Evolutionary conservation across 2,329 filamentous ascomycete species (phyloP), one percentile per base, ranked within the genome.

Genomic region (Teratosphaeria gauchensis): DNA sequence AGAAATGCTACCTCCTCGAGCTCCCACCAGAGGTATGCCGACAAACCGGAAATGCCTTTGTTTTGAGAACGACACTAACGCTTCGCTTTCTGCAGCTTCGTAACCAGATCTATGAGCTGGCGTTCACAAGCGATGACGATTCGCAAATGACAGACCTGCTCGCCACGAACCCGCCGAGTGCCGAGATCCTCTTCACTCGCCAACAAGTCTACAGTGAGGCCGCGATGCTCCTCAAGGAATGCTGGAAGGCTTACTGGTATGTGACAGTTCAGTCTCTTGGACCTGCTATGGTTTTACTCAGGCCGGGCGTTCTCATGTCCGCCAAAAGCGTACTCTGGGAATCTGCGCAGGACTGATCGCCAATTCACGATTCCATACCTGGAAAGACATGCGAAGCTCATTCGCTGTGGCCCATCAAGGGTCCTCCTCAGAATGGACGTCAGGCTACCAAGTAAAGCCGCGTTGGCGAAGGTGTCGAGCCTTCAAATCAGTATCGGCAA

Each of bases 111-210:
- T 54, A 54, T 16, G 4, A 30, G 21, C 52, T 30, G 11, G 24
- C 19, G n/a, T 31, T 54, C 52, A 30, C 30, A 12, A n/a, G 16
- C 21, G 71, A 35, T 14, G 33, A 35, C 33, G 33, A 35, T 7
- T 6, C 33, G 14, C 33, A 35, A 9, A 6, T 2, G 14, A 42
- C 35, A 14, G 35, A 42, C 11, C 9, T 42, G 35, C 35, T 42
- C 35, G 35, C 35, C 12, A 16, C n/a, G 7, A 42, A 16, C 11
- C 35, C 35, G 35, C 35, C 35, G 4, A 38, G 4, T 12, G 8
- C 35, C 9, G 35, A 12, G 7, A 12, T 38, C 35, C 35, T 38
- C 35, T 12, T 11, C 4, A 38, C 35, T 5, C 14, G 35, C 35
- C 12, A 16, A 4, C 12, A 12, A 12, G 14, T 12, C 6, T 38